These are phyloP conservation scores for Phaeomoniella chlamydospora DNA, from an alignment of 2,329 filamentous ascomycete genomes.

Conservation along the genomic window DNA sequence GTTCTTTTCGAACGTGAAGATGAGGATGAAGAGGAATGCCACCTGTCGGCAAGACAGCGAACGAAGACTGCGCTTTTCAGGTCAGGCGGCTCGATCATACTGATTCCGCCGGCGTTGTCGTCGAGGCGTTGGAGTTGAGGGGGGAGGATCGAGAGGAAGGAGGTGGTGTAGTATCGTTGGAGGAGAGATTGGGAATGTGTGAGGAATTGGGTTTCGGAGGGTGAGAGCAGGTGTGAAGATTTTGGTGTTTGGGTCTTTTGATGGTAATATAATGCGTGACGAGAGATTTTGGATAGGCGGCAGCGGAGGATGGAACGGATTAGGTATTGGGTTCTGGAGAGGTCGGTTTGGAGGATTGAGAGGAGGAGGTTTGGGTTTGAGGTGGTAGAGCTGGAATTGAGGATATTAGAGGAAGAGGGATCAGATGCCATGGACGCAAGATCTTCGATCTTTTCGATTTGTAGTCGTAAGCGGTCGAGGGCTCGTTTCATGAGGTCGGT, in stretches of 20 bases:
- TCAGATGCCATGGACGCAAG: slow-evolving; percentile 27
- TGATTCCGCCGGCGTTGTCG: slow-evolving; percentile 76
- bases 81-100: slow-evolving; percentile 85
- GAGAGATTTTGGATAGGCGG: slow-evolving; percentile 60
- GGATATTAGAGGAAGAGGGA: slow-evolving; percentile 13
- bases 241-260: slow-evolving; percentile 21
- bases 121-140: slow-evolving; percentile 67
- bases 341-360: slow-evolving; percentile 90
- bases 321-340: slow-evolving; percentile 87
- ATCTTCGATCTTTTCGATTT: slow-evolving; percentile 59
- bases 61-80: slow-evolving; percentile 73
- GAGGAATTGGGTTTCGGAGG: slow-evolving; percentile 67
- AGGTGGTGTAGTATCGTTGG: slow-evolving; percentile 68
- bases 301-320: slow-evolving; percentile 70
- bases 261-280: slow-evolving; percentile 34
- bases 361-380: slow-evolving; percentile 83
- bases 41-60: slow-evolving; percentile 37
- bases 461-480: slow-evolving; percentile 53
- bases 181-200: slow-evolving; percentile 73
- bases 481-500: slow-evolving; percentile 68
- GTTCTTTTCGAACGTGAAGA: background rate
- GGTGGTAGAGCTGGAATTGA: slow-evolving; percentile 69
- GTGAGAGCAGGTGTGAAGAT: slow-evolving; percentile 47
- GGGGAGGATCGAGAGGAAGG: slow-evolving; percentile 75
- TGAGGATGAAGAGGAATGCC: slow-evolving; percentile 36